Percentiles rank a stretch among this genome's conserved stretches.
Evolutionary conservation across 2,329 filamentous ascomycete genomes (phyloP).

Genomic region (Sarocladium strictum): DNA sequence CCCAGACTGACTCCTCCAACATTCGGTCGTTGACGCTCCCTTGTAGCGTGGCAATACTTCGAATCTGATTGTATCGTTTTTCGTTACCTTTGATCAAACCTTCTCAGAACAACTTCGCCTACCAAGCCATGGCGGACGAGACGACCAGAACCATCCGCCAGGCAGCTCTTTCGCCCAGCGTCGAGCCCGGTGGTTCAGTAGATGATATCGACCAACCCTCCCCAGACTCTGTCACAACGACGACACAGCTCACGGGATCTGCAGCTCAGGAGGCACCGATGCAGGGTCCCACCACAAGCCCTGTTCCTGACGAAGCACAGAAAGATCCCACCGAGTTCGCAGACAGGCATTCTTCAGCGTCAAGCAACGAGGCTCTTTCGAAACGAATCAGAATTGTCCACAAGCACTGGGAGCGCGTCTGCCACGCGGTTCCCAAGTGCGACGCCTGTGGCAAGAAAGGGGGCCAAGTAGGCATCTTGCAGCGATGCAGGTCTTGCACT

Average conservation of each 20-base stretch:
- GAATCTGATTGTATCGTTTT: no score
- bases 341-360: background rate
- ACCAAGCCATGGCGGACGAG: background rate
- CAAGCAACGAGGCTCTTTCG: background rate
- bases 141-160: background rate
- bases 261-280: background rate
- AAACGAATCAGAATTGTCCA: background rate
- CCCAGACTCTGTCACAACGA: no score
- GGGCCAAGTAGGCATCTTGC: background rate
- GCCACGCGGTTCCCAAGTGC: constrained; percentile 3
- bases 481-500: background rate
- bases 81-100: no score
- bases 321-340: background rate
- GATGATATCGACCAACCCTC: background rate
- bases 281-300: background rate
- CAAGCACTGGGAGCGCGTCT: background rate
- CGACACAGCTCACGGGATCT: background rate
- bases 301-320: background rate
- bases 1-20: background rate
- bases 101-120: no score
- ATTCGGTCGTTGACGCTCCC: background rate
- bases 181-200: background rate
- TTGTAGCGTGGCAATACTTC: no score
- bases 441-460: constrained; percentile 5
- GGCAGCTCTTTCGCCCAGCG: background rate